phyloP scores from a whole-genome alignment of 495 filamentous ascomycete species.

The Podospora sp. region DNA sequence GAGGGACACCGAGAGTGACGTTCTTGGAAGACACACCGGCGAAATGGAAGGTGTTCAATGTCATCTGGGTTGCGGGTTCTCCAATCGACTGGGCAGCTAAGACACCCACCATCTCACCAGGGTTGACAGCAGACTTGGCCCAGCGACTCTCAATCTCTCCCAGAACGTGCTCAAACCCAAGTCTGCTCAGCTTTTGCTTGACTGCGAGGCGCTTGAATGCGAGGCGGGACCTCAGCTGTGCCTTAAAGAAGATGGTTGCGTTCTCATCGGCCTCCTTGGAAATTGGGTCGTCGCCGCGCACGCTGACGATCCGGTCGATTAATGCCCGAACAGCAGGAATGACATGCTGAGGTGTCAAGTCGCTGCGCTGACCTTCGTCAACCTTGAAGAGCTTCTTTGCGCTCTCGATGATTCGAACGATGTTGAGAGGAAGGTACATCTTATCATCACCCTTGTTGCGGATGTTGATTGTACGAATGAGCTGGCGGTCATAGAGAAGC shows the following conservation, averaged over 20 bases:
- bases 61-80: slow-evolving; percentile 99
- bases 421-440: slow-evolving; percentile 90
- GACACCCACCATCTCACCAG: slow-evolving; percentile 98
- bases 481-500: slow-evolving; percentile 70
- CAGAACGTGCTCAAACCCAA: slow-evolving; percentile 89
- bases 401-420: slow-evolving; percentile 85
- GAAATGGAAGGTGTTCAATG: slow-evolving; percentile 99
- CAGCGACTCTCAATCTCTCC: slow-evolving; percentile 90
- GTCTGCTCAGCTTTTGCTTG: slow-evolving; percentile 80
- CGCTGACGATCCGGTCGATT: slow-evolving; percentile 74
- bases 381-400: slow-evolving; percentile 89
- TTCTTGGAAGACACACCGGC: slow-evolving; percentile 99
- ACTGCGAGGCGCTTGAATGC: slow-evolving; percentile 90
- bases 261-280: slow-evolving; percentile 86
- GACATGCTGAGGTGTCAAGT: slow-evolving; percentile 86
- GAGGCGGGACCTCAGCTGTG: slow-evolving; percentile 82
- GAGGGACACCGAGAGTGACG: slow-evolving; percentile 96
- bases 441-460: slow-evolving; percentile 64
- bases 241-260: slow-evolving; percentile 87
- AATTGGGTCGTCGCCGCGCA: slow-evolving; percentile 79
- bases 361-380: slow-evolving; percentile 78
- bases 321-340: slow-evolving; percentile 78
- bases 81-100: slow-evolving; percentile 97
- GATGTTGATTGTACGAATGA: slow-evolving; percentile 64
- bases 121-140: slow-evolving; percentile 73